These are phyloP conservation scores for Sugiyamaella boreocaroliniensis DNA, from an alignment of 805 yeast species.

Conservation along the genomic window DNA sequence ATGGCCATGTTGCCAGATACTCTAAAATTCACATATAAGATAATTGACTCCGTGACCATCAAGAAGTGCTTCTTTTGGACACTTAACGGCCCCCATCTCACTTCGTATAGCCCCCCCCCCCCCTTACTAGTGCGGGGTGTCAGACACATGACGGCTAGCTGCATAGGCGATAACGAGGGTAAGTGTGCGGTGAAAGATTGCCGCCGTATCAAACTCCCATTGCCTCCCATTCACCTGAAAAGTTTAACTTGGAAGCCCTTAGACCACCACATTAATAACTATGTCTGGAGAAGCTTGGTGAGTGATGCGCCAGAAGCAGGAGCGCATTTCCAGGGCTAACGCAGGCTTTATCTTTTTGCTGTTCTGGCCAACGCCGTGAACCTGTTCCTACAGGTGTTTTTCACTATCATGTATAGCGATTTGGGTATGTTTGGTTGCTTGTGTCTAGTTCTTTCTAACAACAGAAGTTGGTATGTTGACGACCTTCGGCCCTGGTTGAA, in stretches of 20 bases:
- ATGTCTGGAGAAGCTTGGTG: constrained; percentile 48
- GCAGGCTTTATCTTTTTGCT: constrained; percentile 40
- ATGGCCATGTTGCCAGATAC: too few species aligned
- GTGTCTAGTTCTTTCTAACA: neutral
- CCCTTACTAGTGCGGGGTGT: too few species aligned
- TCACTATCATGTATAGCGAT: constrained; percentile 92
- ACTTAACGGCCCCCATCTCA: too few species aligned
- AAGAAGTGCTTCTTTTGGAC: too few species aligned
- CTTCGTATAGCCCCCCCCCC: too few species aligned
- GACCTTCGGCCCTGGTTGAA: neutral
- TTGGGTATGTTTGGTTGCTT: constrained; percentile 41
- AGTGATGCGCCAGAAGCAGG: constrained; percentile 20
- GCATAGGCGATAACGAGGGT: neutral
- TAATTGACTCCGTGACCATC: too few species aligned
- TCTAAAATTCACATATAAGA: too few species aligned
- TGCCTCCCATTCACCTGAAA: neutral
- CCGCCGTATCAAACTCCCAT: neutral
- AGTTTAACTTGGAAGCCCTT: neutral
- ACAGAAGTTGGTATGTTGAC: neutral
- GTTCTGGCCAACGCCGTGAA: constrained; percentile 81
- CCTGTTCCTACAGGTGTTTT: constrained; percentile 86
- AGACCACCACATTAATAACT: constrained; percentile 1
- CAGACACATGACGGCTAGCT: neutral
- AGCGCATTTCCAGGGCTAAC: constrained; percentile 5
- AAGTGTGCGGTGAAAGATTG: neutral